Conservation (phyloP, 305 asterid species). For the Petunia hybrid region DNA sequence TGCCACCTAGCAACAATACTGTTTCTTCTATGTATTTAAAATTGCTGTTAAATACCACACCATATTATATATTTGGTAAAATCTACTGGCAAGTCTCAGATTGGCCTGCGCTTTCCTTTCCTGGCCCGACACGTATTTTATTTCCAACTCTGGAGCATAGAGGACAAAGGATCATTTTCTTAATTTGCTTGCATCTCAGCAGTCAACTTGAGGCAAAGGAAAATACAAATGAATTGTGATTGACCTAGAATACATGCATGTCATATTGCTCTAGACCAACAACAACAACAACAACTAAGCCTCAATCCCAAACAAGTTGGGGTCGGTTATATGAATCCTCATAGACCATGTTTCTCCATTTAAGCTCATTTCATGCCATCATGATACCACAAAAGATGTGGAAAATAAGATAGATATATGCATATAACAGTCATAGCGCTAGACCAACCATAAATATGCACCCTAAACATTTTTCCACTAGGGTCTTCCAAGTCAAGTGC, state of each 20-base stretch:
- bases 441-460: too few relatives aligned
- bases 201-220: neutral
- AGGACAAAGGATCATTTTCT: neutral
- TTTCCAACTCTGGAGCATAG: neutral
- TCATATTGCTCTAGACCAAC: neutral
- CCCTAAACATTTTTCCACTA: too few relatives aligned
- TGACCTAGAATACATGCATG: neutral
- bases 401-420: too few relatives aligned
- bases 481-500: too few relatives aligned
- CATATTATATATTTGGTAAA: neutral
- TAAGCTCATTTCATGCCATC: too few relatives aligned
- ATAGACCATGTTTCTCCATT: too few relatives aligned
- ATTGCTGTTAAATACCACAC: neutral
- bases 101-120: neutral
- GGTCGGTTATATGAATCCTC: too few relatives aligned
- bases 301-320: too few relatives aligned
- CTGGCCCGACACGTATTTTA: neutral
- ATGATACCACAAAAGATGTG: too few relatives aligned
- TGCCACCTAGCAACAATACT: neutral
- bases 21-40: neutral
- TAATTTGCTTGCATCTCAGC: constrained; percentile 6
- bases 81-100: neutral
- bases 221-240: neutral
- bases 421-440: too few relatives aligned
- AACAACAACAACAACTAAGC: too few relatives aligned